phyloP scores from a whole-genome alignment of 2,329 filamentous ascomycete genomes.

The Aspergillus alliaceus region DNA sequence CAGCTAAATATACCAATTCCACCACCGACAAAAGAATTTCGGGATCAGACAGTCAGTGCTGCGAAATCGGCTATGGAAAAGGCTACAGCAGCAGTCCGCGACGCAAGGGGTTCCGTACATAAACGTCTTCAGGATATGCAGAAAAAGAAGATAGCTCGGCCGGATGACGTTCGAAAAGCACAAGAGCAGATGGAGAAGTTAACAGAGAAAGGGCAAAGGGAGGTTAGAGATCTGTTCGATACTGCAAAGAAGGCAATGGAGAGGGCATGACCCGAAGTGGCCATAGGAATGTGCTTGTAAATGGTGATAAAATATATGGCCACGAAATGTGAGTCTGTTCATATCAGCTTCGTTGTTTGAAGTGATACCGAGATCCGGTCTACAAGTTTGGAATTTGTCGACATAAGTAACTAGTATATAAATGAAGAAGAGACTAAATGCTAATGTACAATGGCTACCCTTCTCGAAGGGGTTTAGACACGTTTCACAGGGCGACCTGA shows the following conservation, averaged over 20 bases:
- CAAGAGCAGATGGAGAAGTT: slow-evolving; percentile 50
- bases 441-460: slow-evolving; percentile 11
- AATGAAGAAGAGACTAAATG: not conserved
- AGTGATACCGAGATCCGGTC: no score
- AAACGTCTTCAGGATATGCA: slow-evolving; percentile 47
- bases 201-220: slow-evolving; percentile 47
- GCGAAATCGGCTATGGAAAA: slow-evolving; percentile 46
- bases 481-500: slow-evolving; percentile 29
- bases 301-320: not conserved
- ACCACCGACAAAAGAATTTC: slow-evolving; percentile 48
- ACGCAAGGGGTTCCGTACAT: slow-evolving; percentile 45
- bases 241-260: slow-evolving; percentile 40
- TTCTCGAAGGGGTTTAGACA: slow-evolving; percentile 8
- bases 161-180: slow-evolving; percentile 48
- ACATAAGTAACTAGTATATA: not conserved
- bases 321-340: no score
- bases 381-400: not conserved
- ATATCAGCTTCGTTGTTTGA: not conserved
- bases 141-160: slow-evolving; percentile 43
- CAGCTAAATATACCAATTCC: slow-evolving; percentile 48
- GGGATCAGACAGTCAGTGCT: slow-evolving; percentile 39
- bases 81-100: slow-evolving; percentile 40
- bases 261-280: slow-evolving; percentile 22
- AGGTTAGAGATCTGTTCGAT: slow-evolving; percentile 48
- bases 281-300: not conserved